These are phyloP conservation scores for Starmerella floricola DNA, from an alignment of 805 yeast genomes.

Conservation along the genomic window DNA sequence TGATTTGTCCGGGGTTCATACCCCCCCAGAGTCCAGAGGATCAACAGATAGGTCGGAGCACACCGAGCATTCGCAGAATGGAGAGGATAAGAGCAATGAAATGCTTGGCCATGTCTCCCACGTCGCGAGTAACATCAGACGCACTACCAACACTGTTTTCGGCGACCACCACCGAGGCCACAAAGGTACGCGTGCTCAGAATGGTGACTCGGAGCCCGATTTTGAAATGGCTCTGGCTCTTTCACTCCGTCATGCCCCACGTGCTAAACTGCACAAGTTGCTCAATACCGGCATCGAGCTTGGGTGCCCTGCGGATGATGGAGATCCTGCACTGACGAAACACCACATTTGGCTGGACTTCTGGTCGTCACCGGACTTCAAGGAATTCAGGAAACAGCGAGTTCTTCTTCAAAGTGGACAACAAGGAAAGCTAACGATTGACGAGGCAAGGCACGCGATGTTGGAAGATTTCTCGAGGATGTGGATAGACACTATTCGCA, in stretches of 20 bases:
- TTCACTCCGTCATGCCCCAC: conserved; percentile 4
- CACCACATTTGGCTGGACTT: conserved; percentile 21
- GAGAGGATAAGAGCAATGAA: conserved; percentile 1
- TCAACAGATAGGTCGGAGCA: too few relatives aligned
- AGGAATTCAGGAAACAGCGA: conserved; percentile 14
- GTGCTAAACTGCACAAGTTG: conserved; percentile 5
- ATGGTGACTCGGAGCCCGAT: not conserved
- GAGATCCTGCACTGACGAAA: conserved; percentile 3
- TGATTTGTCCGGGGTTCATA: too few relatives aligned
- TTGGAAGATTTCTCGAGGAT: conserved; percentile 42
- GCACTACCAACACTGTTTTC: not conserved
- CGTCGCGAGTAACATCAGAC: not conserved
- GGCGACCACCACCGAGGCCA: not conserved
- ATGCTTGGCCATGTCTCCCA: not conserved
- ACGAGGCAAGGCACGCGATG: conserved; percentile 31
- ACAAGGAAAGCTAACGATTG: conserved; percentile 22
- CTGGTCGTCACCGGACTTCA: conserved; percentile 16
- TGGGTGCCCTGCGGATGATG: conserved; percentile 11
- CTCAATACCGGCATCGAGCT: conserved; percentile 14
- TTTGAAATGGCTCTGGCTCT: conserved; percentile 1
- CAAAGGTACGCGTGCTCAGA: not conserved
- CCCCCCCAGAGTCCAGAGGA: not conserved
- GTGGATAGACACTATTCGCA: conserved; percentile 58
- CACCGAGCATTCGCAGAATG: too few relatives aligned
- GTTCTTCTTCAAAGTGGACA: conserved; percentile 7